phyloP scores from a whole-genome alignment of 1,284 basidiomycete genomes.

The Phylloporus sp. region DNA sequence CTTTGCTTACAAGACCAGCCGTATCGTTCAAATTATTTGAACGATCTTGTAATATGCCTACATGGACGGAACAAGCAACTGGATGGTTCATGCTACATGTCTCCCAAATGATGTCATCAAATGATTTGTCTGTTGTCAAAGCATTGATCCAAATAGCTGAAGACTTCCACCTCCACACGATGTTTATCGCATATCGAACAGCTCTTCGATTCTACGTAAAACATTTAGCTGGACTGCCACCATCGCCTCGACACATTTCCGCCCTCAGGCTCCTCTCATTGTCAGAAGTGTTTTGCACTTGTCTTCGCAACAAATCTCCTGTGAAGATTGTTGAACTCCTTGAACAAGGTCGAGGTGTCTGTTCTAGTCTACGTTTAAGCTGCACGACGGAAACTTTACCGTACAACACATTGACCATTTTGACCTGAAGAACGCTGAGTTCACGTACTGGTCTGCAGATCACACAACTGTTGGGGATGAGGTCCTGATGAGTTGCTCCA shows the following conservation, averaged over 20 bases:
- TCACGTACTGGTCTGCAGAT: neutral
- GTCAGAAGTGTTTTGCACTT: neutral
- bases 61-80: neutral
- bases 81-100: too few relatives aligned
- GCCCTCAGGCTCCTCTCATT: neutral
- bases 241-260: neutral
- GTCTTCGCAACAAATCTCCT: neutral
- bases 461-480: neutral
- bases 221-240: neutral
- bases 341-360: neutral
- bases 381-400: neutral
- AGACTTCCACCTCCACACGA: neutral
- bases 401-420: neutral
- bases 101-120: neutral
- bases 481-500: neutral
- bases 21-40: neutral
- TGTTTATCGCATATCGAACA: neutral
- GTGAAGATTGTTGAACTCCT: neutral
- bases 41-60: neutral
- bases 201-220: neutral
- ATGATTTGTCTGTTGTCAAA: neutral
- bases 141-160: neutral
- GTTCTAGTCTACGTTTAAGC: neutral
- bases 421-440: neutral
- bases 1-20: neutral